These are phyloP conservation scores for Lactarius pseudohatsudake DNA, from an alignment of 768 basidiomycete genomes.

Conservation along the genomic window DNA sequence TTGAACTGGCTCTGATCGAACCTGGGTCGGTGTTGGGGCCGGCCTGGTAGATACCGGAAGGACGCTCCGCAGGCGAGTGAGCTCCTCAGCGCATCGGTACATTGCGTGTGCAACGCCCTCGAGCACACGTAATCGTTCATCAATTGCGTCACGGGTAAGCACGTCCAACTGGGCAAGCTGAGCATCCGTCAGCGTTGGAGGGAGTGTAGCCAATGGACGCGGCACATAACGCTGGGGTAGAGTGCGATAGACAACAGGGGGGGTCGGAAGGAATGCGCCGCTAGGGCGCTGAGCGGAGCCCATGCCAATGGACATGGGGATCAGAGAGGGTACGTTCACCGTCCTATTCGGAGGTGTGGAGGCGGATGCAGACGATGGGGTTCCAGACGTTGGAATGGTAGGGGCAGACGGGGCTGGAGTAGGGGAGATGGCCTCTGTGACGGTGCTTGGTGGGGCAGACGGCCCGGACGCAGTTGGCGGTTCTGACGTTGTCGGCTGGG, in stretches of 20 bases:
- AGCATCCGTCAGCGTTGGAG: constrained; percentile 52
- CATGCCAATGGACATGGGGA: constrained; percentile 45
- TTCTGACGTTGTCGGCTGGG: constrained; percentile 8
- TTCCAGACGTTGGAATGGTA: constrained; percentile 5
- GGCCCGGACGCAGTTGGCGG: constrained; percentile 20
- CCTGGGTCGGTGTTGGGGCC: constrained; percentile 5
- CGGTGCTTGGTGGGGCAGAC: constrained; percentile 3
- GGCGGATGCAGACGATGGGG: constrained; percentile 23
- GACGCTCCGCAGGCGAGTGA: constrained; percentile 72
- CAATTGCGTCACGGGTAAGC: constrained; percentile 76
- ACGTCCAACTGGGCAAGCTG: constrained; percentile 66
- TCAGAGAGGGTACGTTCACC: constrained; percentile 35
- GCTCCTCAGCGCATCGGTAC: constrained; percentile 75
- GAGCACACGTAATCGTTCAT: constrained; percentile 76
- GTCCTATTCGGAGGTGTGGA: constrained; percentile 23
- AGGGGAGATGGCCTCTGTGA: constrained; percentile 6
- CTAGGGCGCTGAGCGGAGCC: constrained; percentile 12
- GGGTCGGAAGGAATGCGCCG: constrained; percentile 18
- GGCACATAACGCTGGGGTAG: constrained; percentile 11
- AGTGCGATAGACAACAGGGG: constrained; percentile 23
- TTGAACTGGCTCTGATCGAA: constrained; percentile 17
- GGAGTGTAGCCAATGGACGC: constrained; percentile 38
- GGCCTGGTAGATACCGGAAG: constrained; percentile 37
- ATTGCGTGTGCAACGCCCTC: constrained; percentile 75
- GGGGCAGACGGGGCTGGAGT: constrained; percentile 11